phyloP scores from a whole-genome alignment of 2,329 filamentous ascomycete genomes.

The Bipolaris cookei region DNA sequence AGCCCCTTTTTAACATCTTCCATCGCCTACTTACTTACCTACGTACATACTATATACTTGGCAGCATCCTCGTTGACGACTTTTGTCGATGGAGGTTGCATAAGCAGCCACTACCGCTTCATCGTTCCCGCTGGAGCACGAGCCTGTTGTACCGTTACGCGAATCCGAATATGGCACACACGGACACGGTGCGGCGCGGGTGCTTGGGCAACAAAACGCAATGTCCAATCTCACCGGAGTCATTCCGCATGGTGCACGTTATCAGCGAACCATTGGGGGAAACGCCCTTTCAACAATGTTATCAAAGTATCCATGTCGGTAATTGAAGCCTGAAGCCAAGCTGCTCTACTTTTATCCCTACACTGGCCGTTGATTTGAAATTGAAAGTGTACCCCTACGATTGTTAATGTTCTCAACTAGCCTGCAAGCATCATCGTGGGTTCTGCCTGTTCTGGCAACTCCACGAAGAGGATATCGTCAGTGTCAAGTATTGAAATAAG shows the following conservation, averaged over 20 bases:
- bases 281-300: not conserved
- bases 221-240: not conserved
- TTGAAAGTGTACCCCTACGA: not conserved
- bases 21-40: not conserved
- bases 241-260: not conserved
- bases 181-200: not conserved
- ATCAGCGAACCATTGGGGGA: not conserved
- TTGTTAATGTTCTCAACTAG: not conserved
- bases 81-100: not conserved
- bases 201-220: not conserved
- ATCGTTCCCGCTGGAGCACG: not conserved
- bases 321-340: not conserved
- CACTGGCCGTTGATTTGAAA: not conserved
- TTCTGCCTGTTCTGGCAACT: not conserved
- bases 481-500: not conserved
- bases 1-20: not conserved
- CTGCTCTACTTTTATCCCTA: not conserved
- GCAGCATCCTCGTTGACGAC: not conserved
- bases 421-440: not conserved
- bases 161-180: not conserved
- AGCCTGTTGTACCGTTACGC: not conserved
- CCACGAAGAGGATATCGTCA: not conserved
- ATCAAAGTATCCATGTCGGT: not conserved
- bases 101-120: not conserved
- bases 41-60: not conserved